phyloP scores from a whole-genome alignment of 495 filamentous ascomycete species.

The Cenococcum geophilum region DNA sequence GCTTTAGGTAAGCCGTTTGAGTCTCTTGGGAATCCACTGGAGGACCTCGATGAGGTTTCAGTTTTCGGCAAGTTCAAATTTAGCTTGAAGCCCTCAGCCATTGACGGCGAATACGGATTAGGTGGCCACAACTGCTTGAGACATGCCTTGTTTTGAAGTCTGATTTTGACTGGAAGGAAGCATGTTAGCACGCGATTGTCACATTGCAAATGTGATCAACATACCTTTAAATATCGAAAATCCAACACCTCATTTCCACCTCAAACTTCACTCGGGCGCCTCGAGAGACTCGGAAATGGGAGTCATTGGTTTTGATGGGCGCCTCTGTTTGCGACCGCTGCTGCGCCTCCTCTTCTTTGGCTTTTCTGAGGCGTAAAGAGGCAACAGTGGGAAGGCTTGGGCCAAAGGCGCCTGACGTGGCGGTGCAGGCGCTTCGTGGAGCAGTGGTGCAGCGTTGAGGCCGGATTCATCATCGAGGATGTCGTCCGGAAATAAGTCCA shows the following conservation, averaged over 20 bases:
- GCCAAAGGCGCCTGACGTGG: constrained; percentile 32
- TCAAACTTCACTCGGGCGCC: constrained; percentile 23
- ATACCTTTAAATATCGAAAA: constrained; percentile 18
- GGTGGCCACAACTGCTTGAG: too few species aligned
- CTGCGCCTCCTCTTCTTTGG: constrained; percentile 33
- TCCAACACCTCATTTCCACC: background rate
- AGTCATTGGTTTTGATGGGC: constrained; percentile 35
- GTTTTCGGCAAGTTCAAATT: too few species aligned
- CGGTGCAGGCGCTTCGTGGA: constrained; percentile 36
- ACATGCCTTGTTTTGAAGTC: too few species aligned
- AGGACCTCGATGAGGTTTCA: too few species aligned
- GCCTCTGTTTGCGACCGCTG: constrained; percentile 29
- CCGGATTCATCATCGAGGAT: constrained; percentile 15
- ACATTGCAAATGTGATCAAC: constrained; percentile 22
- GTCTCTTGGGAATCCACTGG: too few species aligned
- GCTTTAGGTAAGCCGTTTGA: too few species aligned
- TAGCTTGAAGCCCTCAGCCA: too few species aligned
- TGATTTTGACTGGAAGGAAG: too few species aligned
- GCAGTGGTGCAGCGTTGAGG: constrained; percentile 18
- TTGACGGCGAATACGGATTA: too few species aligned
- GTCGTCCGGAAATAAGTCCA: constrained; percentile 38
- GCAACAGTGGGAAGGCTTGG: constrained; percentile 31
- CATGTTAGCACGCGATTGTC: background rate
- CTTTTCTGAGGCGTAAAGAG: constrained; percentile 35
- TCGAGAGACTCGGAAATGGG: constrained; percentile 33